Percentiles rank a stretch among this genome's conserved stretches.
These are phyloP conservation scores for Botryotinia globosa DNA, from an alignment of 2,329 filamentous ascomycete genomes.

Conservation along the genomic window DNA sequence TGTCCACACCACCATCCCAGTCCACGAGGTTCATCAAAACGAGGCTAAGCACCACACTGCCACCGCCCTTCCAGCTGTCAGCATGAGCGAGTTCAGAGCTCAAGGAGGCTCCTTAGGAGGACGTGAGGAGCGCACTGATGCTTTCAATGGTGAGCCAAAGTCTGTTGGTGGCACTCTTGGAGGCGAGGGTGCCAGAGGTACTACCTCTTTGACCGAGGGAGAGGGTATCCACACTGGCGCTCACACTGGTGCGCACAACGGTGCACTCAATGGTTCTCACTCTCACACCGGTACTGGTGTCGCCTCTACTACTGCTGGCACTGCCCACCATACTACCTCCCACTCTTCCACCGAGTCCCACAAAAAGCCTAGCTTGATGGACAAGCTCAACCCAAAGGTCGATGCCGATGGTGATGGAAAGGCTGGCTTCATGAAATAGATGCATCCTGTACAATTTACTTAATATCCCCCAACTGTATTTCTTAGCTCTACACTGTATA, in stretches of 20 bases:
- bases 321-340: constrained; percentile 14
- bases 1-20: constrained; percentile 67
- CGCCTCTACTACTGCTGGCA: neutral
- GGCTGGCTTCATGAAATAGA: constrained; percentile 46
- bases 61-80: constrained; percentile 62
- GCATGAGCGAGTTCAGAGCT: constrained; percentile 59
- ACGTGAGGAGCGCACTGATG: constrained; percentile 54
- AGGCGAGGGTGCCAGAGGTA: constrained; percentile 32
- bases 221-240: constrained; percentile 21
- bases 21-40: constrained; percentile 71
- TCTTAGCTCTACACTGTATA: neutral
- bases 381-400: constrained; percentile 53
- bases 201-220: constrained; percentile 34
- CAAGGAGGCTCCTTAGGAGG: constrained; percentile 54
- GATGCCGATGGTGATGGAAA: constrained; percentile 56
- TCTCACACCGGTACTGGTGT: constrained; percentile 9
- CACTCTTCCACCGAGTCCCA: constrained; percentile 10
- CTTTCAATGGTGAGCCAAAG: constrained; percentile 61
- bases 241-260: constrained; percentile 7
- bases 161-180: constrained; percentile 40
- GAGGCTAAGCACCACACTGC: constrained; percentile 63
- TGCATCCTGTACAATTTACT: neutral
- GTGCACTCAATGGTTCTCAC: neutral
- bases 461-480: neutral
- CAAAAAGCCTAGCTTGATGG: constrained; percentile 48